Evolutionary conservation across 2,329 filamentous ascomycete species (phyloP).

Genomic region (Neopestalotiopsis sp.): DNA sequence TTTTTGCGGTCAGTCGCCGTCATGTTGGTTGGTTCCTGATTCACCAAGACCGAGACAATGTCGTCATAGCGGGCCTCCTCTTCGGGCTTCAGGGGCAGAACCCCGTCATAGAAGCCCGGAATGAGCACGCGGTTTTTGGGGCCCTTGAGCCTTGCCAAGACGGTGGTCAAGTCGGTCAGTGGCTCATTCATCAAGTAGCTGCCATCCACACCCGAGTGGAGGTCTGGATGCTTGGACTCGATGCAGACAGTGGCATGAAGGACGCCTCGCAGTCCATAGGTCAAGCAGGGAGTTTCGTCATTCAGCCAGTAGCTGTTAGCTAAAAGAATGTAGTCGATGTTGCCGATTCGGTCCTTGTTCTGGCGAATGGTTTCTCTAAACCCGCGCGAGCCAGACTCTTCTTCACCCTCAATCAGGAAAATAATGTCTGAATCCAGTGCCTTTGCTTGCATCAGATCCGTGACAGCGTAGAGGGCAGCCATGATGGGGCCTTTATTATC

Average conservation of each 20-base stretch:
- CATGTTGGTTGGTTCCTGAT: conserved; percentile 66
- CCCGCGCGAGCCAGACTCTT: conserved; percentile 90
- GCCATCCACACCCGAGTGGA: conserved; percentile 96
- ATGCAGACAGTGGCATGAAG: conserved; percentile 91
- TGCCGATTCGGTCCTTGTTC: conserved; percentile 84
- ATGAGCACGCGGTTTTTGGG: conserved; percentile 81
- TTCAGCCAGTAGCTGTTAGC: conserved; percentile 99
- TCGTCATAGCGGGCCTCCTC: conserved; percentile 85
- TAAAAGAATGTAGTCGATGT: conserved; percentile 91
- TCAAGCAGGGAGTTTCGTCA: conserved; percentile 92
- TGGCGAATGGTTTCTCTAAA: conserved; percentile 83
- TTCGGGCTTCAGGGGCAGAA: conserved; percentile 74
- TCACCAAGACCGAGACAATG: conserved; percentile 78
- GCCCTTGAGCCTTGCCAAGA: conserved; percentile 83
- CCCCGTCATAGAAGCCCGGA: conserved; percentile 86
- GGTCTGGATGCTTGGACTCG: conserved; percentile 83
- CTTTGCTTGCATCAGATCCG: conserved; percentile 85
- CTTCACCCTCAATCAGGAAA: conserved; percentile 95
- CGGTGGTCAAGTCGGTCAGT: conserved; percentile 84
- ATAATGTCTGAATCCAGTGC: conserved; percentile 84
- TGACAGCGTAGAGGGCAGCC: conserved; percentile 90
- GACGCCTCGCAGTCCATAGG: conserved; percentile 91
- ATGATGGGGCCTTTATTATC: conserved; percentile 98
- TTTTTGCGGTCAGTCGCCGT: conserved; percentile 75
- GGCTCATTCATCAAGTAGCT: conserved; percentile 90